Percentiles rank a stretch among this genome's conserved stretches.
Conservation (phyloP, 257 asterid species). For the Capsicum chinense region DNA sequence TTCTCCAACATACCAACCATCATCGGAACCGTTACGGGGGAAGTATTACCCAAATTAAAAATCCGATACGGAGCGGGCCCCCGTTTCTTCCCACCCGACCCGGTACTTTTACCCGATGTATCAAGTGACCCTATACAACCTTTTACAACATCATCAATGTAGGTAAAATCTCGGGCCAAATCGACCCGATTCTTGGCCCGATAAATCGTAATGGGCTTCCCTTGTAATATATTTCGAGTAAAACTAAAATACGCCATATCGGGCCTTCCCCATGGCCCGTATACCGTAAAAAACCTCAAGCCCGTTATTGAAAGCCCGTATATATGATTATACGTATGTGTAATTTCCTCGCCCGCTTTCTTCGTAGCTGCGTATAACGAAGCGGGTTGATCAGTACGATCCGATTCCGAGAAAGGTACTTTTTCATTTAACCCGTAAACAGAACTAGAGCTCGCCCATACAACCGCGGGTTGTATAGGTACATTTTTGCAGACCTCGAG, state of each 20-base stretch:
- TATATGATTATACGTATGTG: conserved; percentile 73
- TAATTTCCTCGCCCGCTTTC: conserved; percentile 75
- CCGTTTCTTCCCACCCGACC: conserved; percentile 81
- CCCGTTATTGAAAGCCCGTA: conserved; percentile 82
- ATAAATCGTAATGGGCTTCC: conserved; percentile 67
- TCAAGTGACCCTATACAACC: conserved; percentile 76
- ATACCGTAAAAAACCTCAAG: conserved; percentile 74
- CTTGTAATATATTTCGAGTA: conserved; percentile 61
- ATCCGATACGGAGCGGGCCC: conserved; percentile 74
- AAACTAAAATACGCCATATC: conserved; percentile 87
- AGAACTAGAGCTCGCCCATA: conserved; percentile 91
- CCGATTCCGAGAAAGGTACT: conserved; percentile 74
- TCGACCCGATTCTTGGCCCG: conserved; percentile 78
- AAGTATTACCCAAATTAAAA: conserved; percentile 75
- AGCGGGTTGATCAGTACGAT: conserved; percentile 79
- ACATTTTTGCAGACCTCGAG: conserved; percentile 65
- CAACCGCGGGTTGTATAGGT: conserved; percentile 64
- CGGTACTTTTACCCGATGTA: conserved; percentile 76
- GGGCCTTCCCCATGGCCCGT: conserved; percentile 89
- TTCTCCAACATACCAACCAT: conserved; percentile 76
- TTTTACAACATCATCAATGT: conserved; percentile 77
- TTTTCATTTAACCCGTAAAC: conserved; percentile 76
- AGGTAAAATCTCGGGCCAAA: conserved; percentile 80
- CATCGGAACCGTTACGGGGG: conserved; percentile 82
- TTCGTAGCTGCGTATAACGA: conserved; percentile 81